Evolutionary conservation across 495 filamentous ascomycete species (phyloP).

Genomic region (Eremomyces bilateralis): DNA sequence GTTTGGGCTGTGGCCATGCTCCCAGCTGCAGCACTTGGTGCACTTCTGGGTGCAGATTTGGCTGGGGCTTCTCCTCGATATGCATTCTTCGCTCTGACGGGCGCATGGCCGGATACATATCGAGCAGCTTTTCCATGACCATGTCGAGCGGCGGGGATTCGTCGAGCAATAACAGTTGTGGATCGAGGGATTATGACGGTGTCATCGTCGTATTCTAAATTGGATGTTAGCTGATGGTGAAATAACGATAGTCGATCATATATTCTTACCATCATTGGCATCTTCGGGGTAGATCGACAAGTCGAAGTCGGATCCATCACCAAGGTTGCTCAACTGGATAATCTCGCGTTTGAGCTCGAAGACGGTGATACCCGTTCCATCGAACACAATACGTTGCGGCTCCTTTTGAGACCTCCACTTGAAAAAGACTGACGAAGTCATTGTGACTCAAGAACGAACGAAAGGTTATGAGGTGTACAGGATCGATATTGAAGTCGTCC

Average conservation of each 20-base stretch:
- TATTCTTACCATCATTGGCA: constrained; percentile 54
- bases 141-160: constrained; percentile 58
- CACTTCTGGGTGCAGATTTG: constrained; percentile 19
- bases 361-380: constrained; percentile 94
- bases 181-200: constrained; percentile 87
- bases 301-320: constrained; percentile 94
- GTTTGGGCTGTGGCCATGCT: constrained; percentile 53
- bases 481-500: no score
- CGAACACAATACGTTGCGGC: constrained; percentile 80
- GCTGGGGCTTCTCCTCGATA: constrained; percentile 46
- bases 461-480: no score
- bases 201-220: constrained; percentile 82
- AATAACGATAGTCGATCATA: not conserved
- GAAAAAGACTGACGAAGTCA: constrained; percentile 98
- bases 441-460: no score
- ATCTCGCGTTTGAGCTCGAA: constrained; percentile 98
- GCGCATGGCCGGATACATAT: constrained; percentile 96
- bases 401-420: constrained; percentile 99
- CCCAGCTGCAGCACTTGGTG: constrained; percentile 28
- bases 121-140: constrained; percentile 76
- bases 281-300: constrained; percentile 82
- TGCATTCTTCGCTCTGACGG: constrained; percentile 62
- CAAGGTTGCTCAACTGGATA: constrained; percentile 75
- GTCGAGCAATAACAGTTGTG: constrained; percentile 75
- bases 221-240: constrained; percentile 2